Conservation (phyloP, 2,329 filamentous ascomycete species). For the Ophiognomonia clavigignenti-juglandacearum region DNA sequence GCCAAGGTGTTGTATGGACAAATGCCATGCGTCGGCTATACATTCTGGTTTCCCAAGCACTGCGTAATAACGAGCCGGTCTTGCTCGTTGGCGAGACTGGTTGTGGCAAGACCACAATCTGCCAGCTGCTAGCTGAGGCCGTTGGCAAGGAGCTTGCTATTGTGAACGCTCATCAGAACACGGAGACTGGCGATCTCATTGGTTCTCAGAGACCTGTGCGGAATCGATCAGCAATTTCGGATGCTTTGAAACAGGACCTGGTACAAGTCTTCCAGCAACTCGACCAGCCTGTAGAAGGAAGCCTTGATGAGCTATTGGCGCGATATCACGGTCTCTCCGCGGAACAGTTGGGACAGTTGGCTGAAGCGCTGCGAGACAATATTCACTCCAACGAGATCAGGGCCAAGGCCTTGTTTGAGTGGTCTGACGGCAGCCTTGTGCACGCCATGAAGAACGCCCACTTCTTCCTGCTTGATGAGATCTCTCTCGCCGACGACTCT, state of each 20-base stretch:
- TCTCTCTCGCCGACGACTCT: constrained; percentile 95
- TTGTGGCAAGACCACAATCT: constrained; percentile 95
- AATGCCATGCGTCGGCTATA: constrained; percentile 89
- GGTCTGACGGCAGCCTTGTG: constrained; percentile 90
- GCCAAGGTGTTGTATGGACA: constrained; percentile 82
- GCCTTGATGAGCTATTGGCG: constrained; percentile 51
- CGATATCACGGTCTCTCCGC: constrained; percentile 51
- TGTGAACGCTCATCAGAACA: constrained; percentile 97
- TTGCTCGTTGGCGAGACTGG: constrained; percentile 94
- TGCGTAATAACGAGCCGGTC: constrained; percentile 89
- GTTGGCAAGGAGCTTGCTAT: constrained; percentile 73
- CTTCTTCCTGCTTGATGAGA: constrained; percentile 94
- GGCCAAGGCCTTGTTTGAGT: constrained; percentile 87
- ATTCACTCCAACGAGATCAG: constrained; percentile 51
- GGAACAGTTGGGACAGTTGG: constrained; percentile 39
- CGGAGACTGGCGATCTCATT: constrained; percentile 95
- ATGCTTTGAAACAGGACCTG: constrained; percentile 61
- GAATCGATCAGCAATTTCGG: constrained; percentile 71
- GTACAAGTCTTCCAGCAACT: constrained; percentile 37
- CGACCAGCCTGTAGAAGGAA: constrained; percentile 29
- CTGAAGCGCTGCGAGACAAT: constrained; percentile 40
- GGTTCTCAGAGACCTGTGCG: constrained; percentile 89
- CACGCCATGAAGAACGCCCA: constrained; percentile 87
- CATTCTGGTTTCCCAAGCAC: constrained; percentile 78
- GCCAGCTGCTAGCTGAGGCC: constrained; percentile 83